These are phyloP conservation scores for Spathaspora boniae DNA, from an alignment of 805 yeast species.

Conservation along the genomic window DNA sequence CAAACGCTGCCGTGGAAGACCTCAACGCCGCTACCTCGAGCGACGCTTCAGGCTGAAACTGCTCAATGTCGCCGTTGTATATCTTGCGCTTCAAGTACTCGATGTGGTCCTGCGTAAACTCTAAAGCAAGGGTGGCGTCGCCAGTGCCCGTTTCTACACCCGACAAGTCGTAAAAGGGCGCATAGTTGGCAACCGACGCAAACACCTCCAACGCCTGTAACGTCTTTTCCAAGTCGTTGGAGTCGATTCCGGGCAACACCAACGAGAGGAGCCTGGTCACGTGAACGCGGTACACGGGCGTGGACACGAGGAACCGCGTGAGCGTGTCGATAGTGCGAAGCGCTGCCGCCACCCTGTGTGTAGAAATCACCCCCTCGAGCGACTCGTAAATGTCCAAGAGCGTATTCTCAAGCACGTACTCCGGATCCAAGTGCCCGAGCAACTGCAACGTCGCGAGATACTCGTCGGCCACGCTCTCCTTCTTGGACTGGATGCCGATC, in stretches of 20 bases:
- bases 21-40: constrained; percentile 54
- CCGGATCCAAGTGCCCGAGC: constrained; percentile 63
- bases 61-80: constrained; percentile 18
- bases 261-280: constrained; percentile 68
- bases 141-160: constrained; percentile 41
- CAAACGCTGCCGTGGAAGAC: constrained; percentile 73
- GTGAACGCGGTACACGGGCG: constrained; percentile 71
- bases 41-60: constrained; percentile 40
- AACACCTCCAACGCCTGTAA: constrained; percentile 64
- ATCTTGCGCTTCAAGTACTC: constrained; percentile 46
- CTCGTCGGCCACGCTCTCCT: constrained; percentile 49
- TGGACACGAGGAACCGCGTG: constrained; percentile 61
- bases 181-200: constrained; percentile 64
- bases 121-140: constrained; percentile 36
- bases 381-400: constrained; percentile 77
- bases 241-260: constrained; percentile 77
- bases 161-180: constrained; percentile 66
- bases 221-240: constrained; percentile 79
- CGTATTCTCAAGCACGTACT: constrained; percentile 47
- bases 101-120: constrained; percentile 65
- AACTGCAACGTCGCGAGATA: constrained; percentile 58
- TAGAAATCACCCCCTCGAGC: constrained; percentile 62
- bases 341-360: constrained; percentile 76
- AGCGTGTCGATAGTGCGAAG: constrained; percentile 63
- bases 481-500: constrained; percentile 78